These are phyloP conservation scores for Emydomyces testavorans DNA, from an alignment of 2,329 filamentous ascomycete genomes.

Conservation along the genomic window DNA sequence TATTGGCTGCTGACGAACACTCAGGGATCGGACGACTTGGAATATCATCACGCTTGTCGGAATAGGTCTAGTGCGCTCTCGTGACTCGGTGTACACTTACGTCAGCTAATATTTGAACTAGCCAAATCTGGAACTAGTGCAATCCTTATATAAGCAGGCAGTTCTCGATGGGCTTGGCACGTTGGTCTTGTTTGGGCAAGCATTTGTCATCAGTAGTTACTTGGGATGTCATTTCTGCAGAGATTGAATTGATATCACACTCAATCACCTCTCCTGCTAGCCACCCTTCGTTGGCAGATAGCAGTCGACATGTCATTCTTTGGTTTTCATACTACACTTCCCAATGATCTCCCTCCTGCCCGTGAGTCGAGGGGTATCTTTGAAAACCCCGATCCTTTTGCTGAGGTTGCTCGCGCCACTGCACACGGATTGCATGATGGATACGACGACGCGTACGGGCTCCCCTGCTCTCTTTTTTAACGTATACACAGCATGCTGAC, in stretches of 20 bases:
- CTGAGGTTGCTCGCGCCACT: constrained; percentile 55
- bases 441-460: constrained; percentile 49
- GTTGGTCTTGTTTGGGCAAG: constrained; percentile 5
- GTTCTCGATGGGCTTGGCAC: not conserved
- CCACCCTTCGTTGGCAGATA: constrained; percentile 5
- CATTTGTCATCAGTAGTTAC: constrained; percentile 4
- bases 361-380: constrained; percentile 61
- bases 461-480: not conserved
- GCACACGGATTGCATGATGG: constrained; percentile 37
- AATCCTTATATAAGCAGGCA: no score
- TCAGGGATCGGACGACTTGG: not conserved
- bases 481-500: not conserved
- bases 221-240: not conserved
- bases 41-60: no score
- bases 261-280: not conserved
- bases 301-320: constrained; percentile 69
- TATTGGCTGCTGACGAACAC: not conserved
- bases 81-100: not conserved
- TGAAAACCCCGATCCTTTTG: constrained; percentile 80
- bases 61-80: no score
- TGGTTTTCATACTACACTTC: constrained; percentile 64
- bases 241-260: no score
- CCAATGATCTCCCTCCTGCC: constrained; percentile 54
- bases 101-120: not conserved
- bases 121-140: not conserved